Percentiles rank a stretch among this genome's conserved stretches.
Conservation (phyloP, 1,139 yeast genomes). For the Hyphopichia fennica region DNA sequence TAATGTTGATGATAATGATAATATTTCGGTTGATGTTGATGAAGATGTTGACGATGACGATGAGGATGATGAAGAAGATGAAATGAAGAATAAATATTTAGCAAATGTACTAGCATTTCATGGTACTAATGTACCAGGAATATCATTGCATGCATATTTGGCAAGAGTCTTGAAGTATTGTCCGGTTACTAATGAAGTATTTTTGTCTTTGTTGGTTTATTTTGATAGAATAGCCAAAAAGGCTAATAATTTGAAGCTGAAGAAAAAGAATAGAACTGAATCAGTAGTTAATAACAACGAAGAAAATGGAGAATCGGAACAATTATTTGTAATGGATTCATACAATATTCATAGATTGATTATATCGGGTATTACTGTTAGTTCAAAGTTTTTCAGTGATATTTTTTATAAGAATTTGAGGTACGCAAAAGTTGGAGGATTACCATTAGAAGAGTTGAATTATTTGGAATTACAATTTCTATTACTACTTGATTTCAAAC, state of each 20-base stretch:
- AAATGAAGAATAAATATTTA: constrained; percentile 54
- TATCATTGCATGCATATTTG: constrained; percentile 83
- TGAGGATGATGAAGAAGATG: constrained; percentile 44
- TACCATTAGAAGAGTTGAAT: constrained; percentile 90
- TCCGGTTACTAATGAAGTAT: constrained; percentile 96
- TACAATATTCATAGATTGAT: constrained; percentile 92
- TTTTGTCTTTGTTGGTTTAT: constrained; percentile 82
- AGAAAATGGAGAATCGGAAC: constrained; percentile 33
- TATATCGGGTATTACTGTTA: constrained; percentile 95
- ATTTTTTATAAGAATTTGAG: constrained; percentile 94
- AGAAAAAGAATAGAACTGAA: constrained; percentile 17
- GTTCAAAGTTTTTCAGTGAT: constrained; percentile 93
- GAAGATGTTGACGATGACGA: constrained; percentile 20
- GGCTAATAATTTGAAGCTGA: constrained; percentile 57
- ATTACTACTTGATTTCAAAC: constrained; percentile 77
- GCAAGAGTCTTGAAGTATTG: constrained; percentile 92
- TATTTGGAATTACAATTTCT: constrained; percentile 89
- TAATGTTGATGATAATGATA: constrained; percentile 6
- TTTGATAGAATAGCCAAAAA: constrained; percentile 92
- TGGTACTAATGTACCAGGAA: constrained; percentile 94
- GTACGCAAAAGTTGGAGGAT: constrained; percentile 96
- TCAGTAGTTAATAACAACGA: constrained; percentile 3
- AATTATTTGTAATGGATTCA: constrained; percentile 90
- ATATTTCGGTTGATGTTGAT: constrained; percentile 5
- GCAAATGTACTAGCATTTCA: constrained; percentile 88